Percentiles rank a stretch among this genome's conserved stretches.
phyloP scores from a whole-genome alignment of 2,329 filamentous ascomycete species.

The Cercospora sp. region DNA sequence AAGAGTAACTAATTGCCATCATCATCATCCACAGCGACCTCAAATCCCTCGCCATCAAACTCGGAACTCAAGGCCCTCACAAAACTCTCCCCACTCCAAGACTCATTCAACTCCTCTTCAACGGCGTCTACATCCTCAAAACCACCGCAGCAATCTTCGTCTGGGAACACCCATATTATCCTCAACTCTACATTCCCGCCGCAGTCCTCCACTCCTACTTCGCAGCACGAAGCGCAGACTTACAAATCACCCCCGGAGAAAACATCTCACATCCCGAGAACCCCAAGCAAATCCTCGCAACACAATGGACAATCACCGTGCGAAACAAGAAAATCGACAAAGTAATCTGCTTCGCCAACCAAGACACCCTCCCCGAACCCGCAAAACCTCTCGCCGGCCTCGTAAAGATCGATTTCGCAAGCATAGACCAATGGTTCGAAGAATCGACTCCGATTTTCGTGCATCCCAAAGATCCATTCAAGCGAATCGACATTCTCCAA shows the following conservation, averaged over 20 bases:
- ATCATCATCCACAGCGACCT: constrained; percentile 36
- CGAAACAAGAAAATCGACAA: constrained; percentile 23
- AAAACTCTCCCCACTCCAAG: constrained; percentile 37
- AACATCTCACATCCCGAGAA: constrained; percentile 22
- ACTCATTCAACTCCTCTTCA: constrained; percentile 37
- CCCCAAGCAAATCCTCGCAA: constrained; percentile 24
- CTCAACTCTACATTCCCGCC: constrained; percentile 40
- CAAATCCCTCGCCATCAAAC: constrained; percentile 43
- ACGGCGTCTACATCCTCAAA: constrained; percentile 38
- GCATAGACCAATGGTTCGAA: constrained; percentile 53
- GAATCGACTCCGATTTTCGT: constrained; percentile 61
- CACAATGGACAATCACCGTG: constrained; percentile 30
- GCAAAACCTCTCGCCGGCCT: constrained; percentile 23
- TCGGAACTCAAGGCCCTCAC: constrained; percentile 43
- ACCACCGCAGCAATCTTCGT: constrained; percentile 40
- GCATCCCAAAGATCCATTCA: constrained; percentile 68
- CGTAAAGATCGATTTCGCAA: constrained; percentile 33
- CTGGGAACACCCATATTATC: constrained; percentile 50
- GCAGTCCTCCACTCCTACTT: constrained; percentile 20
- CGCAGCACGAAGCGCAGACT: constrained; percentile 8
- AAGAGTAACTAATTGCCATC: background rate
- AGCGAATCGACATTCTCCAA: constrained; percentile 61
- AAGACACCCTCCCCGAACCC: constrained; percentile 17
- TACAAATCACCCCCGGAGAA: constrained; percentile 27
- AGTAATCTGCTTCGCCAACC: constrained; percentile 25